Base-by-base conservation (phyloP, 345 rosid species). In the Odontarrhena argentea region DNA sequence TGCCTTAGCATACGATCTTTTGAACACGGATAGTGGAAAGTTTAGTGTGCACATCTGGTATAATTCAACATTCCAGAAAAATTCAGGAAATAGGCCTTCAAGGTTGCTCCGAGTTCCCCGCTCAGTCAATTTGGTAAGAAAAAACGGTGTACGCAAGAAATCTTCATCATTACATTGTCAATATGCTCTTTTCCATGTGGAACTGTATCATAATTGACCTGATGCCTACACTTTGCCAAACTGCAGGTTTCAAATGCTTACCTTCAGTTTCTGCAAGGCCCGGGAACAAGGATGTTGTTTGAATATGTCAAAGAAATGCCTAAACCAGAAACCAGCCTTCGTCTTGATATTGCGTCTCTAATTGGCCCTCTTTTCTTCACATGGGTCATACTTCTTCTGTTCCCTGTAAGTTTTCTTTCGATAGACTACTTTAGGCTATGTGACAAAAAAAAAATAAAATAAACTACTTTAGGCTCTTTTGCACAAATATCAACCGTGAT, bases 271-370 rank as follows among this genome's bases (percentile, higher is more conserved):
- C 60, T 91, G 75, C 67, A 14, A 71, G 93, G 96, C 24, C 60
- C 85, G 18, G 81, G 77, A 30, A 67, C 86, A 36, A 79, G 61
- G 61, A 84, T 94, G 75, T 68, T 77, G 22, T 79, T 88, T 34
- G 93, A 88, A 56, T 88, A 76, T 74, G 77, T 84, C 75, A 88
- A 88, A 77, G 96, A 88, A 82, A 80, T 87, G 91, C 97, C 99
- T 38, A 82, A 88, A 76, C 50, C 66, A 59, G 78, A 48, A 75
- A 79, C 76, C 22, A 44, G 72, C 35, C 24, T 79, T 26, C 81
- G 77, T 60, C 53, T 88, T 42, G 99, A 94, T 69, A 65, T 88
- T 0, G 75, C 97, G 38, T 91, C 97, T 71, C 62, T 87, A 42
- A 79, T 94, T 65, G 97, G 99, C 30, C 78, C 96, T 7, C 84